phyloP scores from a whole-genome alignment of 2,329 filamentous ascomycete genomes.

The Pestalotiopsis fici region DNA sequence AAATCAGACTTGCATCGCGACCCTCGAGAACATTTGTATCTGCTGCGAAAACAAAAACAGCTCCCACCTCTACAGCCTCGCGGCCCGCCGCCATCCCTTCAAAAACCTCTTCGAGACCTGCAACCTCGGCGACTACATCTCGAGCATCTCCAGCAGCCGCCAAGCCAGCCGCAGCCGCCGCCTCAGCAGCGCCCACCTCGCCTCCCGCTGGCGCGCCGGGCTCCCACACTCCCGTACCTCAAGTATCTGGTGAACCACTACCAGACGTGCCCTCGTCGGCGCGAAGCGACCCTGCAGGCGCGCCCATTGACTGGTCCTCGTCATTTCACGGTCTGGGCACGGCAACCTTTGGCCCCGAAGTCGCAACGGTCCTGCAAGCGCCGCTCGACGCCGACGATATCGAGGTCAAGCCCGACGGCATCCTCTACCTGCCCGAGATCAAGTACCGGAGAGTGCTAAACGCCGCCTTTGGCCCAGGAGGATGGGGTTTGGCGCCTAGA shows the following conservation, averaged over 20 bases:
- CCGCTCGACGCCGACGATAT: slow-evolving; percentile 74
- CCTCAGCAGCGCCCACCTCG: slow-evolving; percentile 13
- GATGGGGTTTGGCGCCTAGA: slow-evolving; percentile 89
- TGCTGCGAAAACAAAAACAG: slow-evolving; percentile 12
- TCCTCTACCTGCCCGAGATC: slow-evolving; percentile 96
- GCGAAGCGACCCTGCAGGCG: slow-evolving; percentile 5
- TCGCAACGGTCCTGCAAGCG: slow-evolving; percentile 67
- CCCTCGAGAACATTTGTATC: not conserved
- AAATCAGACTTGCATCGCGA: not conserved
- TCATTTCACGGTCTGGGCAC: slow-evolving; percentile 81
- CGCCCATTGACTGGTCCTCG: slow-evolving; percentile 73
- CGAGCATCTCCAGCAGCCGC: slow-evolving; percentile 13
- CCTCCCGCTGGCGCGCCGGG: slow-evolving; percentile 6
- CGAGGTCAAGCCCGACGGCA: slow-evolving; percentile 96
- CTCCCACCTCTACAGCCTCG: slow-evolving; percentile 2
- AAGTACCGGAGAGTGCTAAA: slow-evolving; percentile 94
- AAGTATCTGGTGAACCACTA: slow-evolving; percentile 27
- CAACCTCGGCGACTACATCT: slow-evolving; percentile 1
- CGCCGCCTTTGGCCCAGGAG: slow-evolving; percentile 88
- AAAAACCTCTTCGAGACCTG: slow-evolving; percentile 10
- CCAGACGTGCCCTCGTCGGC: slow-evolving; percentile 22
- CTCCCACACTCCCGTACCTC: slow-evolving; percentile 22
- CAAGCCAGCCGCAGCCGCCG: slow-evolving; percentile 10
- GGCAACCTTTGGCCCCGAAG: slow-evolving; percentile 70
- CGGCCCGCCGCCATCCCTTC: slow-evolving; percentile 10